Evolutionary conservation across 331 rosid genomes (phyloP).

Genomic region (Erythrophleum ivorense): DNA sequence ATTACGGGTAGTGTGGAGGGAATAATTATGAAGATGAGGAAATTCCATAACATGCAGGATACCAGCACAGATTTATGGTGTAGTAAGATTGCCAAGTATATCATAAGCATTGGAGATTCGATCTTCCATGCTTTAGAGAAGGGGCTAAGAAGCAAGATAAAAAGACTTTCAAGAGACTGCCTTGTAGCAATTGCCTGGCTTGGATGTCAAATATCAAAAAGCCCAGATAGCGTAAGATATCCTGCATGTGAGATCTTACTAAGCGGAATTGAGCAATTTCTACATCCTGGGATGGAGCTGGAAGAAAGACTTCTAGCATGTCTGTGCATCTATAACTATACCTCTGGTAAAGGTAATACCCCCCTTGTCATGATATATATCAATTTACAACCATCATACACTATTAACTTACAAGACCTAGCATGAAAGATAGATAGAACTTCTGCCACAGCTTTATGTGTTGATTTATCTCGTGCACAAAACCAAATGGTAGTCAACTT

Average conservation of each 20-base stretch:
- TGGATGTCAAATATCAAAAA: slow-evolving; percentile 72
- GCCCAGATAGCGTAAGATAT: slow-evolving; percentile 55
- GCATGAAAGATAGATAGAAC: slow-evolving; percentile 8
- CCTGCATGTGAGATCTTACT: slow-evolving; percentile 71
- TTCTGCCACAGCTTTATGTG: neutral
- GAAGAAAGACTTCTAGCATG: slow-evolving; percentile 85
- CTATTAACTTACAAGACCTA: slow-evolving; percentile 2
- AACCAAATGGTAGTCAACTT: neutral
- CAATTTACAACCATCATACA: slow-evolving; percentile 16
- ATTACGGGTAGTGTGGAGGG: slow-evolving; percentile 6
- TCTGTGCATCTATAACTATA: slow-evolving; percentile 72
- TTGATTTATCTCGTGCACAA: neutral
- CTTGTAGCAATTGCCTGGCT: slow-evolving; percentile 79
- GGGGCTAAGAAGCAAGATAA: slow-evolving; percentile 64
- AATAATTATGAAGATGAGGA: slow-evolving; percentile 19
- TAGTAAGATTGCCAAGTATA: slow-evolving; percentile 59
- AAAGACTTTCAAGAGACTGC: slow-evolving; percentile 68
- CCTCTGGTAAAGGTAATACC: slow-evolving; percentile 78
- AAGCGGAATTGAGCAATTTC: slow-evolving; percentile 67
- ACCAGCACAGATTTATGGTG: slow-evolving; percentile 74
- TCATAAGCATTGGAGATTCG: slow-evolving; percentile 59
- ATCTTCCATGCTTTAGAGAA: slow-evolving; percentile 65
- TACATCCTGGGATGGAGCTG: slow-evolving; percentile 78
- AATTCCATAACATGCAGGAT: slow-evolving; percentile 62
- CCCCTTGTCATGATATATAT: slow-evolving; percentile 15